These are phyloP conservation scores for Lodderomyces margitis DNA, from an alignment of 1,139 yeast species.

Conservation along the genomic window DNA sequence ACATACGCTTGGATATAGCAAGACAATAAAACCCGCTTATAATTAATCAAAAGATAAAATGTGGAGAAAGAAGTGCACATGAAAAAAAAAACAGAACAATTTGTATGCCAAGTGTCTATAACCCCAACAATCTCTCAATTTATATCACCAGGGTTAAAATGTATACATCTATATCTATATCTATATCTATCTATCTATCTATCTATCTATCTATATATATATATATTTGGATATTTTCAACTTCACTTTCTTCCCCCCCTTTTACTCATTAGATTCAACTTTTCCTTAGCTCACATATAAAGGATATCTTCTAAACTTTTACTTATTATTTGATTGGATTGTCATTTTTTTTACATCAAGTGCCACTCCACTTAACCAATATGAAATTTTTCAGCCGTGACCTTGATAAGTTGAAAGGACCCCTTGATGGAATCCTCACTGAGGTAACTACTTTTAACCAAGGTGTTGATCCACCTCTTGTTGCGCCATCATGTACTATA, in stretches of 20 bases:
- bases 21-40: no score
- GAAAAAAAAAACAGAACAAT: no score
- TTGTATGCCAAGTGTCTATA: no score
- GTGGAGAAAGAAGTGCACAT: no score
- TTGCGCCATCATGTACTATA: slow-evolving; percentile 26
- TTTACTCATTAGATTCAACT: neutral
- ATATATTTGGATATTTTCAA: neutral
- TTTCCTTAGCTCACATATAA: neutral
- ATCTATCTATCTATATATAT: no score
- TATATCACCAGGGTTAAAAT: no score
- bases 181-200: no score
- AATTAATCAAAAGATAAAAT: no score
- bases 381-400: slow-evolving; percentile 10
- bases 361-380: neutral
- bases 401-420: slow-evolving; percentile 7
- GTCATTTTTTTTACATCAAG: slow-evolving; percentile 7
- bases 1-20: no score
- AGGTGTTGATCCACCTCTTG: slow-evolving; percentile 15
- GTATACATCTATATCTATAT: no score
- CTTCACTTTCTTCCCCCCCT: neutral
- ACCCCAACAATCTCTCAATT: no score
- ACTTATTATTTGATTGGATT: slow-evolving; percentile 1
- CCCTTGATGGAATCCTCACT: slow-evolving; percentile 18
- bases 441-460: slow-evolving; percentile 15
- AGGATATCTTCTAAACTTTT: neutral